Conservation (phyloP, 495 filamentous ascomycete genomes). For the Cercophora newfieldiana region DNA sequence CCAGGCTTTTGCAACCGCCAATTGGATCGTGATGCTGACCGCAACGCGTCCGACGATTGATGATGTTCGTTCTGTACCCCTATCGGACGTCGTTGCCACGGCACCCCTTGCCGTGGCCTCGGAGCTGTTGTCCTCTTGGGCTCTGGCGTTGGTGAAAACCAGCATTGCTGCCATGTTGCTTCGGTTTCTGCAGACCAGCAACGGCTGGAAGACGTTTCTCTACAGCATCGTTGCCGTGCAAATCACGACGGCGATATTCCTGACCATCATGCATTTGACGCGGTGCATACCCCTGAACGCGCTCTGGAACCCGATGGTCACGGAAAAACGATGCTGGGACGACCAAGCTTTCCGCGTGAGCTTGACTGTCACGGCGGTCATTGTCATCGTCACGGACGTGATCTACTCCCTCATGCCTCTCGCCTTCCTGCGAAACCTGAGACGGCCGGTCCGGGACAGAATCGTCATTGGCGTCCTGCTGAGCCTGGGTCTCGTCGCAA, state of each 20-base stretch:
- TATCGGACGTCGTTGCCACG: no score
- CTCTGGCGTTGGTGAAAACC: slow-evolving; percentile 4
- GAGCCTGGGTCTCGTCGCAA: slow-evolving; percentile 11
- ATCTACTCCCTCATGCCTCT: slow-evolving; percentile 27
- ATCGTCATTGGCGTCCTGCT: slow-evolving; percentile 24
- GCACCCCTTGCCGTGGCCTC: neutral
- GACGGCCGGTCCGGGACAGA: slow-evolving; percentile 29
- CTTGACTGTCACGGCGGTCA: slow-evolving; percentile 22
- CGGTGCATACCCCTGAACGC: slow-evolving; percentile 10
- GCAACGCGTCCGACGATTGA: no score
- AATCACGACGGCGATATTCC: neutral
- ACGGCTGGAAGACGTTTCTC: slow-evolving; percentile 2
- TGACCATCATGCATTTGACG: slow-evolving; percentile 7
- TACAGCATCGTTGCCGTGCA: slow-evolving; percentile 3
- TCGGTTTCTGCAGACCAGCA: neutral
- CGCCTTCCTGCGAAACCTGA: slow-evolving; percentile 29
- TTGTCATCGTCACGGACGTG: slow-evolving; percentile 33
- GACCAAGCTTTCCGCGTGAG: slow-evolving; percentile 2
- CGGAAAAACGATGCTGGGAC: neutral
- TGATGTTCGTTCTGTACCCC: no score
- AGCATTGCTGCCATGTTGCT: slow-evolving; percentile 10
- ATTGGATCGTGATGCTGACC: no score
- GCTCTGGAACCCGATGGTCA: neutral
- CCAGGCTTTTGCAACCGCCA: no score
- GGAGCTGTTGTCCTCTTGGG: neutral